phyloP scores from a whole-genome alignment of 176 grass and related monocot species.

The Cenchrus purpureus region DNA sequence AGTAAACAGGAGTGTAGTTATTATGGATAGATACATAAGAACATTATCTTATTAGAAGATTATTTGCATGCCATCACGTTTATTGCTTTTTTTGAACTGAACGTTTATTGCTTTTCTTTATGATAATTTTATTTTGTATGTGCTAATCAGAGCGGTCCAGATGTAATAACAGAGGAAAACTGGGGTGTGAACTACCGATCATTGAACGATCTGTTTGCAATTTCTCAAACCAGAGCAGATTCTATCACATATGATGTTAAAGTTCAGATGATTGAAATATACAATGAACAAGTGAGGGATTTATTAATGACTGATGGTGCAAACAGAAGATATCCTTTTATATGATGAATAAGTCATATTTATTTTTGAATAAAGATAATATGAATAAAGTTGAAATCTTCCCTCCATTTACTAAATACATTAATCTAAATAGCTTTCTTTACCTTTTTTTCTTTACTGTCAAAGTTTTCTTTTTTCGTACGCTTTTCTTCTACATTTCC shows the following conservation, averaged over 20 bases:
- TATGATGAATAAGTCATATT: conserved; percentile 11
- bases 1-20: too few species aligned
- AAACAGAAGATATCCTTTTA: conserved; percentile 87
- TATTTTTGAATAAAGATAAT: neutral
- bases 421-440: conserved; percentile 30
- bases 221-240: conserved; percentile 73
- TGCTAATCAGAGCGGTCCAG: conserved; percentile 72
- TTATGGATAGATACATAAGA: neutral
- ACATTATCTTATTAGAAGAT: neutral
- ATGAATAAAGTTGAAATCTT: neutral
- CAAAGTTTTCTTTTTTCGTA: neutral
- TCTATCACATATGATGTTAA: conserved; percentile 59
- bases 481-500: neutral
- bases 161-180: conserved; percentile 56
- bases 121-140: conserved; percentile 25
- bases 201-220: conserved; percentile 73
- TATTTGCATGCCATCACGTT: neutral
- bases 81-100: neutral
- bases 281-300: conserved; percentile 97
- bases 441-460: neutral
- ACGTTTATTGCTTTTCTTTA: neutral
- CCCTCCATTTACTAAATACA: neutral
- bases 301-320: conserved; percentile 66
- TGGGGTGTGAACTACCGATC: conserved; percentile 87
- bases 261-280: conserved; percentile 95